phyloP scores from a whole-genome alignment of 2,329 filamentous ascomycete genomes.

The Paraconiothyrium sp. region DNA sequence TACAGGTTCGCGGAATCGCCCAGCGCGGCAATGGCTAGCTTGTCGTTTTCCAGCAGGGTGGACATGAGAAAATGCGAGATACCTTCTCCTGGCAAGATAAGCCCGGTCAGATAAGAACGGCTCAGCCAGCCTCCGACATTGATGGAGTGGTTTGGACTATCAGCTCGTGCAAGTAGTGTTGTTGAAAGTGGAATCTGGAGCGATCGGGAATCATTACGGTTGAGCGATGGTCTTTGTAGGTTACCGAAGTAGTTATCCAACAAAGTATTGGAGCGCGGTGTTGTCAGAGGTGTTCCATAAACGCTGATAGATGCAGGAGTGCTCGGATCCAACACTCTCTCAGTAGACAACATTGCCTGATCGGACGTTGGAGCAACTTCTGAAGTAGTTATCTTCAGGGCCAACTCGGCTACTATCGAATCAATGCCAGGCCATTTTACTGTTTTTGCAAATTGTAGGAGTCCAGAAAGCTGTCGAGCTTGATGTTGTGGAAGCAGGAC shows the following conservation, averaged over 20 bases:
- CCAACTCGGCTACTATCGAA: constrained; percentile 49
- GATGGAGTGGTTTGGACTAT: constrained; percentile 27
- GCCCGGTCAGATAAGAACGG: constrained; percentile 63
- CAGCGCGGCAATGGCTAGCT: constrained; percentile 57
- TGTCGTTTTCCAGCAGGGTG: constrained; percentile 65
- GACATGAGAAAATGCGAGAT: constrained; percentile 65
- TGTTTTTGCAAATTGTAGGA: constrained; percentile 60
- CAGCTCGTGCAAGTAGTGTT: constrained; percentile 25
- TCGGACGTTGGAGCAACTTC: constrained; percentile 26
- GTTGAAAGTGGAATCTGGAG: constrained; percentile 44
- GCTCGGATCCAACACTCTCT: constrained; percentile 34
- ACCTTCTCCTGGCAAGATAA: constrained; percentile 64
- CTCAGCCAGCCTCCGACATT: constrained; percentile 64
- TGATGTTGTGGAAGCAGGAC: constrained; percentile 48
- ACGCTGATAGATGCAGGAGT: constrained; percentile 45
- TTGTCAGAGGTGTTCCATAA: constrained; percentile 51
- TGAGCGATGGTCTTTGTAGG: constrained; percentile 34
- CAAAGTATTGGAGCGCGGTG: constrained; percentile 42
- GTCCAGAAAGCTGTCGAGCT: constrained; percentile 58
- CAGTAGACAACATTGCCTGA: constrained; percentile 30
- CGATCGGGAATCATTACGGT: constrained; percentile 39
- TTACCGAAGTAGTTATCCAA: constrained; percentile 49
- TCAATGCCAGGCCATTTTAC: constrained; percentile 61
- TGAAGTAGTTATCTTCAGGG: constrained; percentile 45
- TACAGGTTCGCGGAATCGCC: constrained; percentile 63